Percentiles rank a stretch among this genome's conserved stretches.
Conservation (phyloP, 345 rosid species). For the Gossypium anomalum region DNA sequence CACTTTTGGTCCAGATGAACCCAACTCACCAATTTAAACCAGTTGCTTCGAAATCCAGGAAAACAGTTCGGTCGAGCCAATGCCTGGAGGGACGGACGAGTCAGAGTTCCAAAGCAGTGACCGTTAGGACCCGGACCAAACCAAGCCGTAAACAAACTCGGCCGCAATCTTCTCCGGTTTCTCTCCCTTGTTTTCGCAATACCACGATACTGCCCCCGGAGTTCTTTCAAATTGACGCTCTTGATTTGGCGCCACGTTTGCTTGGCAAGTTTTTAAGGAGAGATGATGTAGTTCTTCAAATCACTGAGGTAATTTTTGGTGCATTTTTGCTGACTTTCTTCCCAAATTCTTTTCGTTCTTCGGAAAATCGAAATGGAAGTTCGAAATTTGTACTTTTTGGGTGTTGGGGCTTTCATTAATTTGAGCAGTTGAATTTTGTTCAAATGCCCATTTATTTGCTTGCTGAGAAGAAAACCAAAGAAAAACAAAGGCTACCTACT, state of each 20-base stretch:
- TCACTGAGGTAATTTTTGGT: slow-evolving; percentile 62
- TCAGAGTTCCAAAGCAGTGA: slow-evolving; percentile 31
- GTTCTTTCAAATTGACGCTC: slow-evolving; percentile 78
- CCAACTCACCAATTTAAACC: slow-evolving; percentile 34
- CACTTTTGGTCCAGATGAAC: slow-evolving; percentile 18
- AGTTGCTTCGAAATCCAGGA: slow-evolving; percentile 20
- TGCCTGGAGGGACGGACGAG: slow-evolving; percentile 17
- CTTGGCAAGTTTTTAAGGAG: slow-evolving; percentile 81
- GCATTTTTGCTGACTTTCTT: not conserved
- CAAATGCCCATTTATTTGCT: not conserved
- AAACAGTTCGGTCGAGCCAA: not conserved
- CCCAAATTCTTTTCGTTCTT: slow-evolving; percentile 9
- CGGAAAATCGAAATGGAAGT: not conserved
- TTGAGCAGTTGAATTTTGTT: not conserved
- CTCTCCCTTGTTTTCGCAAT: slow-evolving; percentile 21
- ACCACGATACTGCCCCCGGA: slow-evolving; percentile 47
- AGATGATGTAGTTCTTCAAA: slow-evolving; percentile 74
- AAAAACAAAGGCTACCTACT: not conserved
- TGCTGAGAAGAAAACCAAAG: slow-evolving; percentile 2
- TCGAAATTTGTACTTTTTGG: not conserved
- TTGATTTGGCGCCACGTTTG: slow-evolving; percentile 85
- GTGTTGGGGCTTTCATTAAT: not conserved
- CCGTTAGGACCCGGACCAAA: slow-evolving; percentile 15
- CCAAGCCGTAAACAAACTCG: not conserved
- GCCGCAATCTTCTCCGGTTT: slow-evolving; percentile 13